Evolutionary conservation across 2,329 filamentous ascomycete genomes (phyloP).

Genomic region (Colletotrichum melonis): DNA sequence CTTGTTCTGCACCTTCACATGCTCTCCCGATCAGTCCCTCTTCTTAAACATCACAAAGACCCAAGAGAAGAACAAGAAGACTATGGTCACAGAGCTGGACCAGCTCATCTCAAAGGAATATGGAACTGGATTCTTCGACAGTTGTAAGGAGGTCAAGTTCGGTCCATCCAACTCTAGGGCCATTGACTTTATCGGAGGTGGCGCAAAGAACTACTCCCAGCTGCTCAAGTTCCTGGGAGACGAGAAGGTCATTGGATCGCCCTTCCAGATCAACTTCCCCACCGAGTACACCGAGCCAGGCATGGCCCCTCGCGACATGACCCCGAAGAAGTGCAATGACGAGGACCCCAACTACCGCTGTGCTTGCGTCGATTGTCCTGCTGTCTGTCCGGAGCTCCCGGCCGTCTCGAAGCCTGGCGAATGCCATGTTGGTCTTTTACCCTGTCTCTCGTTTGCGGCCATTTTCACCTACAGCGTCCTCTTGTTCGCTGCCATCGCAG

Average conservation of each 20-base stretch:
- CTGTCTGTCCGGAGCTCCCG: conserved; percentile 85
- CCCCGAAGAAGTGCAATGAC: conserved; percentile 89
- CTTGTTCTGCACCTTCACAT: conserved; percentile 97
- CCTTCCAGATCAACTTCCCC: conserved; percentile 98
- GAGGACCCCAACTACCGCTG: conserved; percentile 88
- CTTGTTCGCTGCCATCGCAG: conserved; percentile 73
- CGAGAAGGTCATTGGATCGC: conserved; percentile 90
- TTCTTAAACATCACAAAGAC: conserved; percentile 93
- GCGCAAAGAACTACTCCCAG: conserved; percentile 87
- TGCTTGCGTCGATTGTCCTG: conserved; percentile 92
- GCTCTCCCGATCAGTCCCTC: conserved; percentile 94
- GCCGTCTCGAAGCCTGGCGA: conserved; percentile 75
- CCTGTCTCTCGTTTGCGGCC: conserved; percentile 92
- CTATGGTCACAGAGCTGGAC: conserved; percentile 83
- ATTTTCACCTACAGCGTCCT: conserved; percentile 87
- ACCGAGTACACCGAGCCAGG: conserved; percentile 68
- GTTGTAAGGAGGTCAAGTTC: conserved; percentile 99
- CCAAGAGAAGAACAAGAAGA: conserved; percentile 67
- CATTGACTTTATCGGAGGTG: conserved; percentile 96
- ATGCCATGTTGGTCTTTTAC: conserved; percentile 88
- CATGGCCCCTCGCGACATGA: conserved; percentile 80
- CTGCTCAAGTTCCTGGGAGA: conserved; percentile 94
- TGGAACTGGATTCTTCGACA: conserved; percentile 90
- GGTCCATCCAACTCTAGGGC: conserved; percentile 92
- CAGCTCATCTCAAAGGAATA: conserved; percentile 89